Conservation (phyloP, 805 yeast genomes). For the Starmerella davenportii region DNA sequence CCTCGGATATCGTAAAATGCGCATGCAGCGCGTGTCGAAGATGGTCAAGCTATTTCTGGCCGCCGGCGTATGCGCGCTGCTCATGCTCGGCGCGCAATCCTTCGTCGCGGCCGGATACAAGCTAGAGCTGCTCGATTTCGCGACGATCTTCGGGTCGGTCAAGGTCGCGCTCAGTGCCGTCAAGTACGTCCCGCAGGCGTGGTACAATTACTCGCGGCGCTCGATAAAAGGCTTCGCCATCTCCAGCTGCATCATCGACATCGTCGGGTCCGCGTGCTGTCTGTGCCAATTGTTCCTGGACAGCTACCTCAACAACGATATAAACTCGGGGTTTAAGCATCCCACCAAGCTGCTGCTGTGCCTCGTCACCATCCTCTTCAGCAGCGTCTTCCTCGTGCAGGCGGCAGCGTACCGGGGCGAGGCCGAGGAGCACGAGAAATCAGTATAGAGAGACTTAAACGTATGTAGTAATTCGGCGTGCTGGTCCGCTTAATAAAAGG, state of each 20-base stretch:
- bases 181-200: slow-evolving; percentile 34
- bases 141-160: slow-evolving; percentile 28
- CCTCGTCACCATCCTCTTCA: slow-evolving; percentile 22
- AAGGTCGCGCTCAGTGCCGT: slow-evolving; percentile 30
- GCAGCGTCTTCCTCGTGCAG: slow-evolving; percentile 21
- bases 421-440: slow-evolving; percentile 1
- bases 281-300: slow-evolving; percentile 27
- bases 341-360: slow-evolving; percentile 31
- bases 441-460: neutral
- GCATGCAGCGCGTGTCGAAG: slow-evolving; percentile 18
- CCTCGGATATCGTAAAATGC: slow-evolving; percentile 24
- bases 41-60: slow-evolving; percentile 16
- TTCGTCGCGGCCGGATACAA: slow-evolving; percentile 12
- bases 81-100: neutral
- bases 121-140: slow-evolving; percentile 24
- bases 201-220: slow-evolving; percentile 26
- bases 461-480: too few relatives aligned
- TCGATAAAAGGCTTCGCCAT: slow-evolving; percentile 33
- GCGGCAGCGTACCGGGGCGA: slow-evolving; percentile 14
- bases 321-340: slow-evolving; percentile 24
- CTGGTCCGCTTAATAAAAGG: too few relatives aligned
- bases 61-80: slow-evolving; percentile 12
- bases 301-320: slow-evolving; percentile 23
- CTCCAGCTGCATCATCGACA: slow-evolving; percentile 26
- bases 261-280: slow-evolving; percentile 28